Conservation (phyloP, 2,329 filamentous ascomycete genomes). For the Dactylellina parvicollis region DNA sequence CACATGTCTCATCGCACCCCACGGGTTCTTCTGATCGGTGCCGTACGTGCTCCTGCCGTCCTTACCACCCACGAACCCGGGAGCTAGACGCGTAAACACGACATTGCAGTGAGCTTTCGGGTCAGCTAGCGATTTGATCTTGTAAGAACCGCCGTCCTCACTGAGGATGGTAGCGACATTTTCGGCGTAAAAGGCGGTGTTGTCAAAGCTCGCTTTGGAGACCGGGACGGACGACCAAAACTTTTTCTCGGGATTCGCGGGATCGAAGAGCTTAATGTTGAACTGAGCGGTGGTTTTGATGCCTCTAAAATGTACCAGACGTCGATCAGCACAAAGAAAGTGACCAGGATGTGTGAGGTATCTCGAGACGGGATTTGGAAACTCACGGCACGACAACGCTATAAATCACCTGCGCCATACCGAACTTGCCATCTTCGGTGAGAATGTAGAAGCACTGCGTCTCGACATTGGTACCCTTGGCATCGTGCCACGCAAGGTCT, state of each 20-base stretch:
- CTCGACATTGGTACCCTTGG: conserved; percentile 86
- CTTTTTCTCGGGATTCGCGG: conserved; percentile 70
- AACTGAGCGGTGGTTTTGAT: conserved; percentile 92
- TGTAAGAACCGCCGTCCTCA: conserved; percentile 82
- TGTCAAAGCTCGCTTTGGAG: conserved; percentile 80
- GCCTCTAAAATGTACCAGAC: conserved; percentile 68
- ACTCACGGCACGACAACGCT: conserved; percentile 77
- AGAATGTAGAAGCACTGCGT: conserved; percentile 94
- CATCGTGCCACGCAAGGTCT: conserved; percentile 79
- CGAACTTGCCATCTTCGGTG: conserved; percentile 78
- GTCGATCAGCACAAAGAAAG: not conserved
- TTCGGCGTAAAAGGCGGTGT: conserved; percentile 84
- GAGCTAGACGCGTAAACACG: conserved; percentile 77
- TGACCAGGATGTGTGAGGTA: not conserved
- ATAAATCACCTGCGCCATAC: conserved; percentile 91
- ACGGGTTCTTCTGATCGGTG: conserved; percentile 84
- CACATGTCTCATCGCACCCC: conserved; percentile 89
- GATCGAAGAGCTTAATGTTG: conserved; percentile 90
- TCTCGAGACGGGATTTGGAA: not conserved
- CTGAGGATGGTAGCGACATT: conserved; percentile 86
- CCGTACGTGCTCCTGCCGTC: conserved; percentile 86
- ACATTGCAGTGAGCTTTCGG: conserved; percentile 83
- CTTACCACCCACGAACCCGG: conserved; percentile 85
- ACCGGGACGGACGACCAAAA: conserved; percentile 87
- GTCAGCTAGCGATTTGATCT: conserved; percentile 89